phyloP scores from a whole-genome alignment of 1,284 basidiomycete species.

The Rhodotorula mucilaginosa region DNA sequence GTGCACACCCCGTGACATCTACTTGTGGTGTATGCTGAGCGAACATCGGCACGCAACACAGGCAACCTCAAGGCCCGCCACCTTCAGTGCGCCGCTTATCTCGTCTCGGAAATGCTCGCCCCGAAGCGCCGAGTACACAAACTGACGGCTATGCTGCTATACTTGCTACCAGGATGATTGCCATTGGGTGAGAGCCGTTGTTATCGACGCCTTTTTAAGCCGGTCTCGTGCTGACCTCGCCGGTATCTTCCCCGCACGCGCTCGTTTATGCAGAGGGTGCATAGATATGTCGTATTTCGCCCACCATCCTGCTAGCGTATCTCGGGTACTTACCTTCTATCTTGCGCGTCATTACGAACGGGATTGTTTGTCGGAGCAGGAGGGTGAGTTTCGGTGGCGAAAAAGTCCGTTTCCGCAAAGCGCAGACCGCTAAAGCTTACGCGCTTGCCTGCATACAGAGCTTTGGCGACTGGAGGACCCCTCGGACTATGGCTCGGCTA shows the following conservation, averaged over 20 bases:
- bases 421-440: background rate
- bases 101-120: background rate
- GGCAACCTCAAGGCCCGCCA: constrained; percentile 23
- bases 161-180: constrained; percentile 21
- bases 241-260: too few species aligned
- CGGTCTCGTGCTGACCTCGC: background rate
- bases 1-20: too few species aligned
- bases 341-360: background rate
- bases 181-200: constrained; percentile 5
- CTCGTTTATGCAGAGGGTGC: background rate
- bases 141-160: background rate
- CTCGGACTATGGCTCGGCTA: constrained; percentile 44
- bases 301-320: background rate
- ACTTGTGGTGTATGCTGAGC: background rate
- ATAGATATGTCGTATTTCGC: background rate
- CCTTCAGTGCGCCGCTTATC: constrained; percentile 11
- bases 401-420: background rate
- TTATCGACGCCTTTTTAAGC: too few species aligned
- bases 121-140: too few species aligned
- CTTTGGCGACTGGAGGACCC: constrained; percentile 47
- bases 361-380: constrained; percentile 42
- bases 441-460: constrained; percentile 3
- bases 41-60: background rate
- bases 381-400: too few species aligned
- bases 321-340: background rate